Conservation (phyloP, 768 basidiomycete species). For the Podaxis carcinomalis region DNA sequence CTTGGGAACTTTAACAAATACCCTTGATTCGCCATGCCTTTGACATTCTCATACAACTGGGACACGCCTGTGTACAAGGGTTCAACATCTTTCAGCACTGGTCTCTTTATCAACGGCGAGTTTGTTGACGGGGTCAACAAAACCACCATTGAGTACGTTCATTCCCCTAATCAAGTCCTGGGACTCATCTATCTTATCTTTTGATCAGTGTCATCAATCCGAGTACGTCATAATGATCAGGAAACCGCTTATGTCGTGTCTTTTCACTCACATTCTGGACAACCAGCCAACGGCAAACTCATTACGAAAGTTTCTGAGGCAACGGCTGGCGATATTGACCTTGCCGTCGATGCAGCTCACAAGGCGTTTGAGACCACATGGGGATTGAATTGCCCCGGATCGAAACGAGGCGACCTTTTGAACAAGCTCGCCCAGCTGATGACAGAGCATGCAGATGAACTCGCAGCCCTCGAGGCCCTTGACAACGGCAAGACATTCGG, state of each 20-base stretch:
- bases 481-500: conserved; percentile 63
- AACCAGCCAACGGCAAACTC: conserved; percentile 57
- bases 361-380: conserved; percentile 50
- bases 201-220: conserved; percentile 52
- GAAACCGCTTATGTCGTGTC: not conserved
- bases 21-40: conserved; percentile 22
- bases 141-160: conserved; percentile 58
- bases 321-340: conserved; percentile 67
- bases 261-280: not conserved
- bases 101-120: conserved; percentile 71
- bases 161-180: not conserved
- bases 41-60: conserved; percentile 44
- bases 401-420: conserved; percentile 22
- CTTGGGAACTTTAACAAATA: not conserved
- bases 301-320: conserved; percentile 57
- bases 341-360: conserved; percentile 65
- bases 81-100: conserved; percentile 54
- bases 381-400: conserved; percentile 57
- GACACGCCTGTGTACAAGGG: conserved; percentile 53
- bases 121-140: conserved; percentile 52
- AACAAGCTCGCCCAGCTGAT: conserved; percentile 29
- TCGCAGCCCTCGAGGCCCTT: conserved; percentile 54
- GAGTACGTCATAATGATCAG: conserved; percentile 21
- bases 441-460: conserved; percentile 23
- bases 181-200: conserved; percentile 7